Evolutionary conservation across 148 eudicot species (phyloP).

Genomic region (Diospyros lotus): DNA sequence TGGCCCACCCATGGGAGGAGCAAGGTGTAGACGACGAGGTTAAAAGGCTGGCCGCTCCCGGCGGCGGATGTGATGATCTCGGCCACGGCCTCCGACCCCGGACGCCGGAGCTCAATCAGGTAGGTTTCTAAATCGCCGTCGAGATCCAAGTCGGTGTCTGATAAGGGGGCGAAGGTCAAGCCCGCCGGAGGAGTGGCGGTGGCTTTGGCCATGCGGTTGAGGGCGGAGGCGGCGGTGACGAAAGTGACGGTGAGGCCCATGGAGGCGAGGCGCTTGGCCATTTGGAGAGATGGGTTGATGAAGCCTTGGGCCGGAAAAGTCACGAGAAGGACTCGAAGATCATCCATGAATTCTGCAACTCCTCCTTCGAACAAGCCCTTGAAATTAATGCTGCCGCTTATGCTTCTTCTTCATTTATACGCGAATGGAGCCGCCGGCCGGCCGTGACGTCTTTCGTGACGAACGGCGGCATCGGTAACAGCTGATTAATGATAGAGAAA

Average conservation of each 20-base stretch:
- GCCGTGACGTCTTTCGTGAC: too few relatives aligned
- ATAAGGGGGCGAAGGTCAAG: slow-evolving; percentile 26
- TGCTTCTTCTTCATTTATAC: too few relatives aligned
- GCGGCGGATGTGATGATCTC: slow-evolving; percentile 12
- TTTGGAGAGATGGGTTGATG: slow-evolving; percentile 49
- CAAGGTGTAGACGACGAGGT: slow-evolving; percentile 31
- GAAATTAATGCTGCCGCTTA: too few relatives aligned
- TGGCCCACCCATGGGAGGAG: slow-evolving; percentile 39
- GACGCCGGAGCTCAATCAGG: slow-evolving; percentile 17
- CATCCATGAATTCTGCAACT: too few relatives aligned
- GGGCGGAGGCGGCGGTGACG: slow-evolving; percentile 26
- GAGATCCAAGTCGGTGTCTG: slow-evolving; percentile 9
- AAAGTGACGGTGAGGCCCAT: slow-evolving; percentile 33
- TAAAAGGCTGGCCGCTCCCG: slow-evolving; percentile 20
- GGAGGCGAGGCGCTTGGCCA: slow-evolving; percentile 35
- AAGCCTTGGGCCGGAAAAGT: slow-evolving; percentile 39
- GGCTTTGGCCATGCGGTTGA: slow-evolving; percentile 5
- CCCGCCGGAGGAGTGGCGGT: background rate
- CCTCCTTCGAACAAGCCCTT: too few relatives aligned
- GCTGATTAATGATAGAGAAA: too few relatives aligned
- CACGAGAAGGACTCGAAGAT: slow-evolving; percentile 26
- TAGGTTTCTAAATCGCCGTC: background rate
- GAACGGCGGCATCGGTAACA: too few relatives aligned
- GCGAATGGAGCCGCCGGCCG: too few relatives aligned
- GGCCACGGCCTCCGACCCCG: slow-evolving; percentile 14